These are phyloP conservation scores for Emericellopsis atlantica DNA, from an alignment of 2,329 filamentous ascomycete genomes.

Conservation along the genomic window DNA sequence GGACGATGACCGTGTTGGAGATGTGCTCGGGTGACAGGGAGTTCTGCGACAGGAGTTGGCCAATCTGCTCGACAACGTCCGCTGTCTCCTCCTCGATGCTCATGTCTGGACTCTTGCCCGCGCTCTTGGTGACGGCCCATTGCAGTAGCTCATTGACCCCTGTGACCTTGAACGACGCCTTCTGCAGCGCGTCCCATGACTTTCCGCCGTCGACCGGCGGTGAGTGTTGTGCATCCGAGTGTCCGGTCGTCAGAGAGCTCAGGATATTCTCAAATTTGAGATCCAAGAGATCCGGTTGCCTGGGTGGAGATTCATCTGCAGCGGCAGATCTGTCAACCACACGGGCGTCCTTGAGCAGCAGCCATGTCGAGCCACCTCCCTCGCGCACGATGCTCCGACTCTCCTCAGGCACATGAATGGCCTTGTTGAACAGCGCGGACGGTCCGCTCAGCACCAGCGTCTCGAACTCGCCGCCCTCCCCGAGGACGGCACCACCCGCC, in stretches of 20 bases:
- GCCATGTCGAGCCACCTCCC: conserved; percentile 66
- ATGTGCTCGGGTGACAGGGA: conserved; percentile 23
- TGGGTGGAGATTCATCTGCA: conserved; percentile 16
- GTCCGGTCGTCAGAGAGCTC: neutral
- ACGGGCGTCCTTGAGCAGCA: conserved; percentile 47
- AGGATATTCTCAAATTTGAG: conserved; percentile 33
- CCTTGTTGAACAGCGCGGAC: conserved; percentile 54
- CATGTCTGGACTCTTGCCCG: neutral
- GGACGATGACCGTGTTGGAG: conserved; percentile 50
- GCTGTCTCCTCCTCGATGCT: conserved; percentile 33
- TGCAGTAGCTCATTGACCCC: conserved; percentile 9
- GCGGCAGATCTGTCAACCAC: conserved; percentile 28
- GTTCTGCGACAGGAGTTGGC: conserved; percentile 19
- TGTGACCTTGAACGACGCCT: neutral
- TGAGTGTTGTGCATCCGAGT: too few relatives aligned
- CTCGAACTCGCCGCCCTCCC: conserved; percentile 94
- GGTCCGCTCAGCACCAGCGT: conserved; percentile 82
- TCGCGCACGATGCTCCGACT: conserved; percentile 44
- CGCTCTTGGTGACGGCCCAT: conserved; percentile 22
- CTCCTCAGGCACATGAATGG: conserved; percentile 47
- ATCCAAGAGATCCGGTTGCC: conserved; percentile 57
- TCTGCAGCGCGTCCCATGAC: too few relatives aligned
- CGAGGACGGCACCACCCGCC: conserved; percentile 59
- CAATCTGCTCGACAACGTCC: conserved; percentile 33
- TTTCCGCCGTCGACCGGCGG: neutral